A percentile compares a stretch with the other conserved stretches of the same genome.
Conservation (phyloP, 2,329 filamentous ascomycete genomes). For the Colletotrichum echinochloae region DNA sequence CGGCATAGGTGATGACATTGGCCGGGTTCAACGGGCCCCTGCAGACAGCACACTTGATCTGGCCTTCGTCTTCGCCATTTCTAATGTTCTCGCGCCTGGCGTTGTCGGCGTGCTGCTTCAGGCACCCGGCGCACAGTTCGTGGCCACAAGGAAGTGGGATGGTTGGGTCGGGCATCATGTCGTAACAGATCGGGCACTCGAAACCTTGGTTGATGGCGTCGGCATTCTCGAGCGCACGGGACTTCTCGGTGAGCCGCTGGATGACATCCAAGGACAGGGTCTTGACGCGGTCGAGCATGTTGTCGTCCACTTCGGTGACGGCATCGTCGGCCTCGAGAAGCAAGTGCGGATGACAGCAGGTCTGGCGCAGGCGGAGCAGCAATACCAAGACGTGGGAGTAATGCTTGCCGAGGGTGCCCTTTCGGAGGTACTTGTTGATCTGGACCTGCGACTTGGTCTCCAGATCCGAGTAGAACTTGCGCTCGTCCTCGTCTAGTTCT, state of each 20-base stretch:
- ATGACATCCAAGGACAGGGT: slow-evolving; percentile 71
- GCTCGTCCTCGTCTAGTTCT: slow-evolving; percentile 75
- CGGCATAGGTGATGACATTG: slow-evolving; percentile 78
- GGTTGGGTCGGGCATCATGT: slow-evolving; percentile 77
- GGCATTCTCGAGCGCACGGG: slow-evolving; percentile 45
- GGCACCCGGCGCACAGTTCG: slow-evolving; percentile 81
- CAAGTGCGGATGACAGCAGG: slow-evolving; percentile 82
- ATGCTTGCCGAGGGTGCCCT: slow-evolving; percentile 74
- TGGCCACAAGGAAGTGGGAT: slow-evolving; percentile 89
- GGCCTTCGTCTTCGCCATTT: slow-evolving; percentile 68
- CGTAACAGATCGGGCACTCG: slow-evolving; percentile 86
- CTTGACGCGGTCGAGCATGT: slow-evolving; percentile 73
- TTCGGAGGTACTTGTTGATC: slow-evolving; percentile 82
- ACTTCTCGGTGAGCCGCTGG: slow-evolving; percentile 65
- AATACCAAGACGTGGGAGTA: slow-evolving; percentile 87
- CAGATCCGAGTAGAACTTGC: slow-evolving; percentile 72
- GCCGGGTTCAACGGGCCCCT: slow-evolving; percentile 74
- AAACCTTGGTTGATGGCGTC: slow-evolving; percentile 62
- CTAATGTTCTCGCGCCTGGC: slow-evolving; percentile 65
- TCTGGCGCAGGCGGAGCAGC: slow-evolving; percentile 82
- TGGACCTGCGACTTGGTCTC: slow-evolving; percentile 75
- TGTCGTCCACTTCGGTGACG: slow-evolving; percentile 55
- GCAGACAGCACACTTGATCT: slow-evolving; percentile 81
- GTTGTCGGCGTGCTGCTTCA: slow-evolving; percentile 75
- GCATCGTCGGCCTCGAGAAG: slow-evolving; percentile 60